phyloP scores from a whole-genome alignment of 805 yeast genomes.

The Debaryomyces tyrocola region DNA sequence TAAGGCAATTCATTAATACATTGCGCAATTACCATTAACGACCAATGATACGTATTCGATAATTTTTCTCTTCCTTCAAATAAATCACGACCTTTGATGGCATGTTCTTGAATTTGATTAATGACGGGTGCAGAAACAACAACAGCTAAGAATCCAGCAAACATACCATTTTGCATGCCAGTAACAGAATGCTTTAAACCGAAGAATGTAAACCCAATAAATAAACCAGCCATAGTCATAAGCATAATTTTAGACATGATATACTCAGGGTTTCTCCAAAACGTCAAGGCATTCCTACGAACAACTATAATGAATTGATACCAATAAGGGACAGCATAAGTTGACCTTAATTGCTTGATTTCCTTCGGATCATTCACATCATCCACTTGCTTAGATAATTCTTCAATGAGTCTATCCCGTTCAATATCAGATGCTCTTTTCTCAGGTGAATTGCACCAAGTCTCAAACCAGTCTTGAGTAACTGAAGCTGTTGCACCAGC shows the following conservation, averaged over 20 bases:
- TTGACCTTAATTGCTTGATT: constrained; percentile 4
- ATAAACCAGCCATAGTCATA: constrained; percentile 50
- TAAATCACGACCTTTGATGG: constrained; percentile 56
- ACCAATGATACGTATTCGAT: constrained; percentile 76
- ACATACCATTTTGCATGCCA: constrained; percentile 61
- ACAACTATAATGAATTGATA: constrained; percentile 18
- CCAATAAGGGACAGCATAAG: constrained; percentile 18
- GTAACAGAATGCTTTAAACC: constrained; percentile 30
- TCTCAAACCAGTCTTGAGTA: constrained; percentile 59
- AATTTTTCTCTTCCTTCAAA: constrained; percentile 71
- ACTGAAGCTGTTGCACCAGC: constrained; percentile 75
- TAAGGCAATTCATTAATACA: constrained; percentile 62
- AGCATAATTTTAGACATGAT: constrained; percentile 45
- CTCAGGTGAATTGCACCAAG: constrained; percentile 47
- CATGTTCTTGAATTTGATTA: constrained; percentile 64
- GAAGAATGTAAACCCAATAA: constrained; percentile 21
- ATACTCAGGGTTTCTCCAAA: constrained; percentile 44
- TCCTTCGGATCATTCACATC: constrained; percentile 7
- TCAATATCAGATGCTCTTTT: constrained; percentile 11
- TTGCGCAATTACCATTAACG: constrained; percentile 54
- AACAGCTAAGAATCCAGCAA: constrained; percentile 59
- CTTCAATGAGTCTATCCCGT: constrained; percentile 9
- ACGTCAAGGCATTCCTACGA: constrained; percentile 15
- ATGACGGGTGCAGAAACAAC: constrained; percentile 56
- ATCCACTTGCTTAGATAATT: constrained; percentile 3